Evolutionary conservation across 2,329 filamentous ascomycete genomes (phyloP).

Genomic region (Neopestalotiopsis rosae): DNA sequence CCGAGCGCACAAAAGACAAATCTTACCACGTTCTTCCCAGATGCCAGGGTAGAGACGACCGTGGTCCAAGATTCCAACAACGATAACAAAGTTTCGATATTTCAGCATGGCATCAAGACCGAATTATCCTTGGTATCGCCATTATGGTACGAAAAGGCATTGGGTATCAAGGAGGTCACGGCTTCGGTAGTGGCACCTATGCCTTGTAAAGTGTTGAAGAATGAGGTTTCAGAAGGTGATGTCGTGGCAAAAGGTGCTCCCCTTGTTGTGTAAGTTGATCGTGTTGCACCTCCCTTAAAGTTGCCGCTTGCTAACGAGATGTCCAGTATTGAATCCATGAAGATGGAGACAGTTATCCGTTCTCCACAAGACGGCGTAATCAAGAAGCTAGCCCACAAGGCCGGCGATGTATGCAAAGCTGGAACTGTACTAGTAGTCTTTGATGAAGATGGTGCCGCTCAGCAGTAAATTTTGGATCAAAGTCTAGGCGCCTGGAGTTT

Average conservation of each 20-base stretch:
- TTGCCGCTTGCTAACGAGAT: slow-evolving; percentile 27
- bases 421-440: slow-evolving; percentile 78
- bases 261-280: slow-evolving; percentile 74
- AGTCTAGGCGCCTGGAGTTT: neutral
- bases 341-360: slow-evolving; percentile 86
- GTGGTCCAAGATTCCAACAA: slow-evolving; percentile 64
- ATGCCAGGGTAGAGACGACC: slow-evolving; percentile 79
- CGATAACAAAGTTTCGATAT: slow-evolving; percentile 73
- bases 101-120: slow-evolving; percentile 70
- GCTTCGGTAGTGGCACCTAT: slow-evolving; percentile 92
- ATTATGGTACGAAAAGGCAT: slow-evolving; percentile 84
- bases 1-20: slow-evolving; percentile 34
- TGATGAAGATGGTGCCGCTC: slow-evolving; percentile 51
- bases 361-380: slow-evolving; percentile 76
- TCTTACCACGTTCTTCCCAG: slow-evolving; percentile 79
- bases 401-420: slow-evolving; percentile 80
- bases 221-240: slow-evolving; percentile 85
- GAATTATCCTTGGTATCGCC: slow-evolving; percentile 66
- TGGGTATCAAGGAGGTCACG: slow-evolving; percentile 79
- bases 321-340: slow-evolving; percentile 80
- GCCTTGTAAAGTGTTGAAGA: slow-evolving; percentile 94
- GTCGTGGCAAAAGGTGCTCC: slow-evolving; percentile 83
- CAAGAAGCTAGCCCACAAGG: slow-evolving; percentile 74
- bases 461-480: neutral
- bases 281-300: neutral